Conservation (phyloP, 805 yeast genomes). For the Huiozyma naganishii region DNA sequence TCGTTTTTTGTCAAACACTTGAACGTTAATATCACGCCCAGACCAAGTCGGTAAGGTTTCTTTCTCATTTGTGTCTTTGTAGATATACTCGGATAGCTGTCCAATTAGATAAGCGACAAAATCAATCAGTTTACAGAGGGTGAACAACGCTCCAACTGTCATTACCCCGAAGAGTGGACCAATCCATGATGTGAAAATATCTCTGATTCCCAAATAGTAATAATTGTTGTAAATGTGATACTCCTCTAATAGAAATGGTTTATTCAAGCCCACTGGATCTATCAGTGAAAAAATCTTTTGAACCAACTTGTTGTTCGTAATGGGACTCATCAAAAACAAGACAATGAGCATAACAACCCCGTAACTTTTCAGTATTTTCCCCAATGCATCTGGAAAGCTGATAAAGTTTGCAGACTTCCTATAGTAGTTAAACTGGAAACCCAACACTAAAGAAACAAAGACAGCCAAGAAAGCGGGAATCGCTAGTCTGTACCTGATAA, state of each 20-base stretch:
- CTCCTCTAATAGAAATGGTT: conserved; percentile 33
- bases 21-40: not conserved
- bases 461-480: conserved; percentile 61
- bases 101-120: not conserved
- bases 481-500: conserved; percentile 67
- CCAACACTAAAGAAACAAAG: conserved; percentile 39
- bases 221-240: conserved; percentile 36
- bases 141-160: conserved; percentile 14
- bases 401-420: conserved; percentile 31
- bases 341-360: conserved; percentile 11
- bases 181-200: conserved; percentile 40
- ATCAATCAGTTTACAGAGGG: conserved; percentile 1
- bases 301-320: conserved; percentile 26
- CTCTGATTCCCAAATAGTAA: conserved; percentile 61
- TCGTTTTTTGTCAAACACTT: conserved; percentile 17
- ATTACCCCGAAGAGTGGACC: conserved; percentile 42
- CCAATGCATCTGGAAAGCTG: conserved; percentile 37
- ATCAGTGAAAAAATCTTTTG: conserved; percentile 32
- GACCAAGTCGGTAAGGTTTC: not conserved
- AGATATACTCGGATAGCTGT: not conserved
- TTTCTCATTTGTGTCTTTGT: not conserved
- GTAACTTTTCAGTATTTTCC: conserved; percentile 26
- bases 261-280: conserved; percentile 46
- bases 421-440: conserved; percentile 44
- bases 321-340: conserved; percentile 30